A percentile compares a stretch with the other conserved stretches of the same genome.
These are phyloP conservation scores for Vanrija humicola DNA, from an alignment of 1,284 basidiomycete genomes.

Conservation along the genomic window DNA sequence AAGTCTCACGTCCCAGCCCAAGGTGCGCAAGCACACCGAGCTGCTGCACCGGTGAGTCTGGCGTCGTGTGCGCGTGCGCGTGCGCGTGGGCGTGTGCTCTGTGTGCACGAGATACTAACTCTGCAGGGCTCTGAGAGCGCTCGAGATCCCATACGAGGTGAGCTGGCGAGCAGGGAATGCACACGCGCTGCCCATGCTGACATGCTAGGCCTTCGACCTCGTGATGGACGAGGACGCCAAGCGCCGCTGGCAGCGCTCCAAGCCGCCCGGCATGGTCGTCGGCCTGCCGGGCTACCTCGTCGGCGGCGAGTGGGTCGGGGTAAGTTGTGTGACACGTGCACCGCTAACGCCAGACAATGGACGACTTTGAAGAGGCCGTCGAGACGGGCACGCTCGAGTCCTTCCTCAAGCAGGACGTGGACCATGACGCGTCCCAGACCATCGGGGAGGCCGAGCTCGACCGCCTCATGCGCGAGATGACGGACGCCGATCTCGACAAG, in stretches of 20 bases:
- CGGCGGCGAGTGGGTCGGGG: slow-evolving; percentile 46
- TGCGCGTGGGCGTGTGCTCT: too few relatives aligned
- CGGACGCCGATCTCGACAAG: slow-evolving; percentile 37
- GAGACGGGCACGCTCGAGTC: slow-evolving; percentile 34
- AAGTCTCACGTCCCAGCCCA: slow-evolving; percentile 40
- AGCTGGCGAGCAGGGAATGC: slow-evolving; percentile 3
- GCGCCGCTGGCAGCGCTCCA: slow-evolving; percentile 44
- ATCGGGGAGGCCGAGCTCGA: slow-evolving; percentile 44
- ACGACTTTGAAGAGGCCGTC: slow-evolving; percentile 47
- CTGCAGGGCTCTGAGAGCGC: slow-evolving; percentile 13
- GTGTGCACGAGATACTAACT: not conserved
- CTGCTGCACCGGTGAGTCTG: slow-evolving; percentile 37
- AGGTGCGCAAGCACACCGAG: slow-evolving; percentile 42
- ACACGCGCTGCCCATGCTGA: not conserved
- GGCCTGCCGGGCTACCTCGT: slow-evolving; percentile 47
- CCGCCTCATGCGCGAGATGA: slow-evolving; percentile 44
- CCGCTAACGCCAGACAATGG: slow-evolving; percentile 37
- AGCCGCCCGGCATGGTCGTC: slow-evolving; percentile 37
- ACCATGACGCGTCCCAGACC: slow-evolving; percentile 24
- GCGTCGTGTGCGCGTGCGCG: too few relatives aligned
- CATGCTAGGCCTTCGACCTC: slow-evolving; percentile 29
- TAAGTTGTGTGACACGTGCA: slow-evolving; percentile 20
- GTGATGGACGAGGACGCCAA: slow-evolving; percentile 45
- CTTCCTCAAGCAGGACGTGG: slow-evolving; percentile 43
- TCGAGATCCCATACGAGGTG: slow-evolving; percentile 46